Conservation (phyloP, 2,329 filamentous ascomycete genomes). For the Talaromyces piceae region DNA sequence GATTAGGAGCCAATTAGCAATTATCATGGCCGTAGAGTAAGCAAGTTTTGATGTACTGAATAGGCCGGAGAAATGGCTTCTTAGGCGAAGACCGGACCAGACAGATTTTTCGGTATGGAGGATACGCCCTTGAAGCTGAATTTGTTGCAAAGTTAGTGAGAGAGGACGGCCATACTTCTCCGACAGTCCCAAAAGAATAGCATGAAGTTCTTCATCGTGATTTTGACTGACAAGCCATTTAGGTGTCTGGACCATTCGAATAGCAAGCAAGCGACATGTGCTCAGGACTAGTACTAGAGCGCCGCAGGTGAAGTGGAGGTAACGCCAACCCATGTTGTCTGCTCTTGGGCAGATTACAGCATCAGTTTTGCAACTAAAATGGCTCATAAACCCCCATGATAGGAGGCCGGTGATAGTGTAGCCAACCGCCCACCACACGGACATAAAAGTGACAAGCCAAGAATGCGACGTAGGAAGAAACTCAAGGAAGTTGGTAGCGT, state of each 20-base stretch:
- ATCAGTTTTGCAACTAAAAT: not conserved
- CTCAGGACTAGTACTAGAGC: constrained; percentile 2
- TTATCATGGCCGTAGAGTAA: constrained; percentile 6
- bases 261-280: not conserved
- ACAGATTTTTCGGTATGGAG: constrained; percentile 4
- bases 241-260: constrained; percentile 4
- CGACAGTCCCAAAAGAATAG: not conserved
- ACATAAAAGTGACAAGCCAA: constrained; percentile 5
- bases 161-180: constrained; percentile 1
- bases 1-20: constrained; percentile 6
- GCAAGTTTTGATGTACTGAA: constrained; percentile 2
- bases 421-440: constrained; percentile 5
- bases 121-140: constrained; percentile 2
- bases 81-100: constrained; percentile 2
- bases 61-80: constrained; percentile 3
- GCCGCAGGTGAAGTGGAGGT: constrained; percentile 5
- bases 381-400: constrained; percentile 4
- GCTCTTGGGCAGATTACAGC: not conserved
- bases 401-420: constrained; percentile 3
- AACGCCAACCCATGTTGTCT: constrained; percentile 7
- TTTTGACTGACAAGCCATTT: constrained; percentile 5
- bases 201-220: constrained; percentile 1
- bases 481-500: constrained; percentile 5
- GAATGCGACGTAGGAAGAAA: constrained; percentile 4
- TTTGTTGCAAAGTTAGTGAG: constrained; percentile 1